Base-by-base conservation (phyloP, 495 filamentous ascomycete genomes). In the Aspergillus indologenus region DNA sequence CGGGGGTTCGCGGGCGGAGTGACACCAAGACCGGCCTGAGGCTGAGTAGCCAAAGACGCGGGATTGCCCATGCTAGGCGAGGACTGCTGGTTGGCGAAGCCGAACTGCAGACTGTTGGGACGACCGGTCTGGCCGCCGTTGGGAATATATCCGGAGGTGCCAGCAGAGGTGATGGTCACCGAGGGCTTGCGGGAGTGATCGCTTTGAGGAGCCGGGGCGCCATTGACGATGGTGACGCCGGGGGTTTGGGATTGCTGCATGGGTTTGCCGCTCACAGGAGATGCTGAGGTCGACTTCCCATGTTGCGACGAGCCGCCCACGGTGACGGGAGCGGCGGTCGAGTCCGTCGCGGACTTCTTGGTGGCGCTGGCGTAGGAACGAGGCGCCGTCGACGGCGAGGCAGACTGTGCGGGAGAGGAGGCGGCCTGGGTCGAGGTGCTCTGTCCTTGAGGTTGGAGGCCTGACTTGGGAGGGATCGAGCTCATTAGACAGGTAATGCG, bases 171-270 rank as follows among this genome's bases (percentile, higher is more conserved):
- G 75, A 96, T 95, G 56, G 90, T 94, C 57, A 96, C 88, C 18
- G 91, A 93, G 55, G 85, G 85, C 75, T 94, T 94, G 59, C 90
- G 84, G 60, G 75, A 81, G 77, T 97, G 92, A 61, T 93, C 88
- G 56, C 73, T 76, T 50, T 86, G 81, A 66, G 85, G 73, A 47
- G 85, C 76, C 60, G 78, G 83, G 61, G 85, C 84, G 65, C 86
- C 85, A 78, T 87, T 88, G 57, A 87, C 83, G 54, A 86, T 84
- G 68, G 82, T 79, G 64, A 91, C 82, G 58, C 87, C 89, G 72
- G 85, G 80, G 66, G 70, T 56, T 68, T 75, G 72, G 49, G 54
- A 26, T 54, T 67, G 68, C 65, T 79, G 77, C 74, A 92, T 87
- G 75, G 82, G 83, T 75, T 87, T 85, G 82, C 89, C 89, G 81